Conservation (phyloP, 208 protist genomes). For the Crithidia bombi region DNA sequence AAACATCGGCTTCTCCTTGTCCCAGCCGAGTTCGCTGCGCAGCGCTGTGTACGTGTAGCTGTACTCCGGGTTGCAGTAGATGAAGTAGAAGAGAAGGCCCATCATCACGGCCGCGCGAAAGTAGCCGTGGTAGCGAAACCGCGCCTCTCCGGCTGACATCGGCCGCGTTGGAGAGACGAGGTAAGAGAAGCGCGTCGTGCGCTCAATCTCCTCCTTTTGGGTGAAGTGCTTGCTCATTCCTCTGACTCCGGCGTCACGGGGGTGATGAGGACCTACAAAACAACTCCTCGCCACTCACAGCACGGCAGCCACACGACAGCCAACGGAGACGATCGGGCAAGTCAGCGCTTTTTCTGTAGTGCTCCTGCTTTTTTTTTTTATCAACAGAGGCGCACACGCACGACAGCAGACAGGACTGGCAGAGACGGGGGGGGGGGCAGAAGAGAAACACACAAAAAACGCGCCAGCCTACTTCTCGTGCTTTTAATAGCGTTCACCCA, state of each 20-base stretch:
- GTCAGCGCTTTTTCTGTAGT: too few relatives aligned
- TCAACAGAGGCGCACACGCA: too few relatives aligned
- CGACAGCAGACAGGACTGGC: too few relatives aligned
- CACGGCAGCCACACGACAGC: too few relatives aligned
- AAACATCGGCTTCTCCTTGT: slow-evolving; percentile 45
- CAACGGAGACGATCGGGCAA: too few relatives aligned
- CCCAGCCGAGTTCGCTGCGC: slow-evolving; percentile 48
- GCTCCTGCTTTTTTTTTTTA: too few relatives aligned
- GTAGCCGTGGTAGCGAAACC: slow-evolving; percentile 65
- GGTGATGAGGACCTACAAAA: neutral
- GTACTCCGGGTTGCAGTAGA: slow-evolving; percentile 91
- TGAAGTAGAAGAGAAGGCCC: slow-evolving; percentile 60
- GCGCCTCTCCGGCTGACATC: slow-evolving; percentile 46
- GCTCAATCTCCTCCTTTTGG: slow-evolving; percentile 40
- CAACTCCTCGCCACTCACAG: neutral
- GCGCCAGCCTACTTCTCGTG: too few relatives aligned
- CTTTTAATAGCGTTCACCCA: too few relatives aligned
- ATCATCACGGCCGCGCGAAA: slow-evolving; percentile 46
- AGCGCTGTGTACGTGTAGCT: slow-evolving; percentile 69
- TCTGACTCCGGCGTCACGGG: neutral
- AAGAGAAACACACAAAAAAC: too few relatives aligned
- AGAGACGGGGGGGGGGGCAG: too few relatives aligned
- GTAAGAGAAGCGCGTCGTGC: slow-evolving; percentile 47
- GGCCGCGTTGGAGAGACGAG: slow-evolving; percentile 58
- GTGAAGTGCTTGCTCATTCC: slow-evolving; percentile 74